Conservation (phyloP, 148 eudicot genomes). For the Pharnaceum exiguum region DNA sequence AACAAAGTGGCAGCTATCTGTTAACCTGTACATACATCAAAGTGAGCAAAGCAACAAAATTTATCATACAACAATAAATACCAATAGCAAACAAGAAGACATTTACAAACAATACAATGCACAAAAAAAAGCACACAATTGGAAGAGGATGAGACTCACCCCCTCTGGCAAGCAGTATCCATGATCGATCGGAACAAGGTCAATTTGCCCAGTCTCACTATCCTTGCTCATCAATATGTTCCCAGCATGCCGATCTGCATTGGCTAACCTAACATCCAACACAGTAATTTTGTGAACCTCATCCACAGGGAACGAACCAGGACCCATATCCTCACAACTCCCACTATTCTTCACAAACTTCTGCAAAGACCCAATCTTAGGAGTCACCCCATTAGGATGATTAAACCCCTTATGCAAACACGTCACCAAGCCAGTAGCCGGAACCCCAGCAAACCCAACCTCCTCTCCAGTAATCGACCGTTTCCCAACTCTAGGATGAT, state of each 20-base stretch:
- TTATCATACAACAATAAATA: too few species aligned
- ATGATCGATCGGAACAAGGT: conserved; percentile 86
- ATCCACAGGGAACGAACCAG: conserved; percentile 65
- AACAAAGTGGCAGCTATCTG: too few species aligned
- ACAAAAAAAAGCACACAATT: not conserved
- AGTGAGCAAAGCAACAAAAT: too few species aligned
- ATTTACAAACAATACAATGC: not conserved
- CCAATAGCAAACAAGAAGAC: not conserved
- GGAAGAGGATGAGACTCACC: conserved; percentile 37
- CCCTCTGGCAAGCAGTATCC: conserved; percentile 96
- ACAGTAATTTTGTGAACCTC: conserved; percentile 95
- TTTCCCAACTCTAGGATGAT: conserved; percentile 70
- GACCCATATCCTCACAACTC: conserved; percentile 95
- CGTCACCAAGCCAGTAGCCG: conserved; percentile 66
- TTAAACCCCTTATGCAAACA: conserved; percentile 69
- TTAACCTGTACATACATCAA: too few species aligned
- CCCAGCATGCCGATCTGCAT: conserved; percentile 96
- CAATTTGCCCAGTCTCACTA: conserved; percentile 40
- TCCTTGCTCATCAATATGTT: conserved; percentile 73
- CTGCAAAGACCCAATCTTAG: conserved; percentile 83
- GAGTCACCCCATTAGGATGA: conserved; percentile 46
- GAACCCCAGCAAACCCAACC: conserved; percentile 85
- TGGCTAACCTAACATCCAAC: conserved; percentile 87
- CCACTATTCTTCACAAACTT: conserved; percentile 79
- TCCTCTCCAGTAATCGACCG: conserved; percentile 57